Evolutionary conservation across 1,284 basidiomycete species (phyloP), one percentile per base, ranked within the genome.

Genomic region (Ustilago shanxiensis): DNA sequence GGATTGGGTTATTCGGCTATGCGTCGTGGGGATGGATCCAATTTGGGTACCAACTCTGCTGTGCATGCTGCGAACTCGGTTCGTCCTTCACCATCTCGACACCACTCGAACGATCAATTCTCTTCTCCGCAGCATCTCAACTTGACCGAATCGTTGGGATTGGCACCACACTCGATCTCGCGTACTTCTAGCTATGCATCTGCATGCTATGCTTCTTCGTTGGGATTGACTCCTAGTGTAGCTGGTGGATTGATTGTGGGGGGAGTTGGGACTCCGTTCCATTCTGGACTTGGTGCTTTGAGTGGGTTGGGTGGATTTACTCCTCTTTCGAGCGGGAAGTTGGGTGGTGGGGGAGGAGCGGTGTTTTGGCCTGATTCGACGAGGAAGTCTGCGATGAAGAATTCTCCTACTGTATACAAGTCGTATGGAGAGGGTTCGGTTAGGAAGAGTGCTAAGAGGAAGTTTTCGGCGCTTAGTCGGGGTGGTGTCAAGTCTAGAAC

Each of bases 51-150:
- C 28, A 62, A 57, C 8, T 45, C 51, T 37, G 50, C 49, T 37
- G 26, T 52, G 5, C 64, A 66, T 18, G 33, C 20, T 37, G 35
- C 50, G 1, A 56, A 60, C 8, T 65, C 72, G 5, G 56, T 70
- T 7, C 66, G 70, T 18, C 69, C 71, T 18, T 70, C 71, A 10
- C 71, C 67, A 4, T 77, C 71, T 10, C 60, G 61, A 24, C 64
- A 65, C 35, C 60, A 62, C 22, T 58, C 60, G 22, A 65, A 76
- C 52, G 80, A 81, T 41, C 80, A 82, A 44, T 84, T 84, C 68
- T 77, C 73, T 31, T 82, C 80, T 6, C 83, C 83, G 2, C 81
- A 83, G 54, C 83, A 84, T 47, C 76, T 80, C 29, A 82, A 82
- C 29, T 67, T 84, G 11, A 82, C 83, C n/a, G 80, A 84, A 49